Percentiles rank a stretch among this genome's conserved stretches.
Conservation (phyloP, 2,329 filamentous ascomycete species). For the Apiospora hydei region DNA sequence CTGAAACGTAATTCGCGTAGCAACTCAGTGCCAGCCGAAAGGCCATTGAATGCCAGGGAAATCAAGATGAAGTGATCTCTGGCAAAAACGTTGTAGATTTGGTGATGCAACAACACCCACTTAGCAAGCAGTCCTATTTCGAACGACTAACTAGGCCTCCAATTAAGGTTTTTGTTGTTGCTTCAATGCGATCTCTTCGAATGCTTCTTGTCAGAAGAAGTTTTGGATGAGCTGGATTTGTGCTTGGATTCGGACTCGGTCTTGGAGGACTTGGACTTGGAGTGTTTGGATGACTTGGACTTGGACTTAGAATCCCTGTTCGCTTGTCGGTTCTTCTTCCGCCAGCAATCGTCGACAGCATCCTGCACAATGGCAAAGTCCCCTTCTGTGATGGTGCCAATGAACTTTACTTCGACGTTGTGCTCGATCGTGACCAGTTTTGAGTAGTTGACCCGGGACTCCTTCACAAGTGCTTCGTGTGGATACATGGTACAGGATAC, state of each 20-base stretch:
- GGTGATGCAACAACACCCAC: constrained; percentile 1
- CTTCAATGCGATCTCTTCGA: not conserved
- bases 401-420: constrained; percentile 64
- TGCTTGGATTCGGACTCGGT: not conserved
- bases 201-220: constrained; percentile 10
- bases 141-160: not conserved
- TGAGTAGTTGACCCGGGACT: constrained; percentile 65
- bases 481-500: constrained; percentile 42
- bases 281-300: not conserved
- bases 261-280: not conserved
- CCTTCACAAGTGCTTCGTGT: constrained; percentile 53
- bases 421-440: constrained; percentile 64
- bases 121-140: not conserved
- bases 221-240: not conserved
- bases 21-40: not conserved
- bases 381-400: constrained; percentile 52
- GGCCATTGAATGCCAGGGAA: not conserved
- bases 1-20: constrained; percentile 13
- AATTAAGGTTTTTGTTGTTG: not conserved
- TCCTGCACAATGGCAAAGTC: constrained; percentile 51
- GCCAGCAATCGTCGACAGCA: constrained; percentile 60
- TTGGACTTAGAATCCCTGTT: not conserved
- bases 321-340: constrained; percentile 34
- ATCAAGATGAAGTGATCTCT: not conserved
- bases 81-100: constrained; percentile 11